phyloP scores from a whole-genome alignment of 106 monocot genomes.

The Gastrodia elata region DNA sequence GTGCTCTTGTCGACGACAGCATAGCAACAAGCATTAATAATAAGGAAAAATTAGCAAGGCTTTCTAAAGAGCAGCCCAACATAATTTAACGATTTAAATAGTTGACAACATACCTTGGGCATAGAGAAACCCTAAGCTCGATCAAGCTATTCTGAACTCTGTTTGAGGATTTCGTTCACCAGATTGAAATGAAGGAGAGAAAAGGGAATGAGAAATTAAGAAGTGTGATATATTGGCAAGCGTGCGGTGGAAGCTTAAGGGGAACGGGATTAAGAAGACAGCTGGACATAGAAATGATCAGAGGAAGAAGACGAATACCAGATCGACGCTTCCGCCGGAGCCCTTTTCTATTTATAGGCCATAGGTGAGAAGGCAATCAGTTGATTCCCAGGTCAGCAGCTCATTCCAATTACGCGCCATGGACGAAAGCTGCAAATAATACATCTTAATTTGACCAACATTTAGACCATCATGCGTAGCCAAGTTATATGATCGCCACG shows the following conservation, averaged over 20 bases:
- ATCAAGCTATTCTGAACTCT: not conserved
- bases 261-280: not conserved
- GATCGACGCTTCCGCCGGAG: not conserved
- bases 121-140: not conserved
- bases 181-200: not conserved
- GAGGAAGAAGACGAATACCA: not conserved
- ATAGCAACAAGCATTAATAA: not conserved
- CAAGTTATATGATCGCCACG: not conserved
- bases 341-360: slow-evolving; percentile 5
- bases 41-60: not conserved
- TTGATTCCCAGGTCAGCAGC: not conserved
- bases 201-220: not conserved
- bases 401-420: not conserved
- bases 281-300: not conserved
- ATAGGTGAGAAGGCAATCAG: not conserved
- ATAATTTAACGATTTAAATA: not conserved
- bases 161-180: not conserved
- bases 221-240: not conserved
- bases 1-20: not conserved
- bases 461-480: not conserved
- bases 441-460: not conserved
- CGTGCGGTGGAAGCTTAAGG: not conserved
- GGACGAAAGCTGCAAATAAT: not conserved
- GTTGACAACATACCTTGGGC: not conserved
- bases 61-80: not conserved